Base-by-base conservation (phyloP, 257 asterid genomes). In the Penstemon davidsonii region DNA sequence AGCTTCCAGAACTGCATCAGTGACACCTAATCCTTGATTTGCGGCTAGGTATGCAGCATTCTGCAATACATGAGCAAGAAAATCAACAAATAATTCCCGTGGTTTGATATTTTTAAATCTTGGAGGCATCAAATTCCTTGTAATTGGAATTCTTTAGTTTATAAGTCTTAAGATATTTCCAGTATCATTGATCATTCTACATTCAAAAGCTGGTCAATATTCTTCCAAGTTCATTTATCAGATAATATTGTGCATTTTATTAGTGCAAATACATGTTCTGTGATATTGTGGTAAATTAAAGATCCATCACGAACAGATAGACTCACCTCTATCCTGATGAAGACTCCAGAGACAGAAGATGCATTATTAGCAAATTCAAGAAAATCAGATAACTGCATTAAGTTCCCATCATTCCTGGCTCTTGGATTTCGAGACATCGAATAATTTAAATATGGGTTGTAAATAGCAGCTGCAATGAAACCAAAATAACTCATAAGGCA, bases 1-100 rank as follows among this genome's bases (percentile, higher is more conserved):
- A 57, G 87, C 72, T 36, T 73, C 83, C 64, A 86, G 25, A 71
- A 91, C 96, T 5, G 88, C 95, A 64, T 51, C 87, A 2, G 82
- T 78, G 46, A 91, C 81, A 46, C 76, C 88, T 50, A 91, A 81
- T 25, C 99, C 96, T 74, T 79, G 91, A 8, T 74, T 80, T 61
- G 58, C 64, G 7, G 96, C 96, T 8, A 94, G 83, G 83, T 87
- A 91, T 57, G 85, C 88, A 39, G 92, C 98, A 76, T 91, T 71
- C 98, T 94, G 90, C 60, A 69, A 50, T 55, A 18, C 40, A 76
- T 41, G 59, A 68, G 76, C 44, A 40, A 58, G 54, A 54, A 50
- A 13, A 51, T 47, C 60, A 46, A 58, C 38, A 13, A 49, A 69
- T 56, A 60, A 10, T 25, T 25, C 33, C 33, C 33, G 2, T 25